phyloP scores from a whole-genome alignment of 306 rosid genomes.

The Cucurbita maxima region DNA sequence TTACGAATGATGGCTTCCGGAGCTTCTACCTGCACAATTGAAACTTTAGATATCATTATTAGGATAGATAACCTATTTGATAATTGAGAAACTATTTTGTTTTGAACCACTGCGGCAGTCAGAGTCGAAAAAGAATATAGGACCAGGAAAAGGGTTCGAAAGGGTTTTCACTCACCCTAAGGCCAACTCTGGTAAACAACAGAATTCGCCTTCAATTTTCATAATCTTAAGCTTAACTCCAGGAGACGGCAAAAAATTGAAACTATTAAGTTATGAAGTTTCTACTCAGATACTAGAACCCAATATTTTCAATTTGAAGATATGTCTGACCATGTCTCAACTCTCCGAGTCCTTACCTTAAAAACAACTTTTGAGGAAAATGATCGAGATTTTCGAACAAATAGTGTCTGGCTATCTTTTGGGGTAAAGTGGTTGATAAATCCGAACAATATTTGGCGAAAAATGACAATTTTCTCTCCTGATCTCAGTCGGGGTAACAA shows the following conservation, averaged over 20 bases:
- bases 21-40: constrained; percentile 3
- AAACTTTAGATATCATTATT: not conserved
- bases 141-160: not conserved
- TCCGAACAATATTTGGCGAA: not conserved
- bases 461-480: not conserved
- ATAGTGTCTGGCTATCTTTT: no score
- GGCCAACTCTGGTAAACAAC: not conserved
- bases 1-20: constrained; percentile 4
- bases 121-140: not conserved
- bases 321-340: not conserved
- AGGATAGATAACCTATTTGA: no score
- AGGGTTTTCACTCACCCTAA: not conserved
- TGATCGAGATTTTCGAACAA: no score
- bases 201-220: not conserved
- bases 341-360: not conserved
- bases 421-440: not conserved
- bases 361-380: not conserved
- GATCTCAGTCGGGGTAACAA: not conserved
- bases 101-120: not conserved
- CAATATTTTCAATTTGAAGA: not conserved
- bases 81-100: no score
- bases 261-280: not conserved
- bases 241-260: not conserved
- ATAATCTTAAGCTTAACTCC: not conserved
- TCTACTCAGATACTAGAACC: not conserved